phyloP scores from a whole-genome alignment of 345 rosid genomes.

The Arabis hirsuta region DNA sequence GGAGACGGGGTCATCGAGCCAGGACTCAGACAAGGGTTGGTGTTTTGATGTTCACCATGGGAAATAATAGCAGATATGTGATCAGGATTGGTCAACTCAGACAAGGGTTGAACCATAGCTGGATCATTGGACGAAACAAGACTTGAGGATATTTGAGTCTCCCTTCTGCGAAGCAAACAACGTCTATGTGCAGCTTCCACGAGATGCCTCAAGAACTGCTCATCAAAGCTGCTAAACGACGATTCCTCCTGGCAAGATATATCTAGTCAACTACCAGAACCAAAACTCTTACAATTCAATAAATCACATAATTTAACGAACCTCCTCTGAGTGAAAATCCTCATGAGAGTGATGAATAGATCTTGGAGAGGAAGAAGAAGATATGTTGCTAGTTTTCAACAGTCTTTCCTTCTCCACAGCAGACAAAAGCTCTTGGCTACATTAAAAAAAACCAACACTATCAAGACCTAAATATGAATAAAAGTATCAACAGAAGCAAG shows the following conservation, averaged over 20 bases:
- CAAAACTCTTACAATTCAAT: neutral
- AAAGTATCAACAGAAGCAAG: neutral
- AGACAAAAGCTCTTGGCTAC: slow-evolving; percentile 84
- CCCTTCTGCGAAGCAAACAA: slow-evolving; percentile 60
- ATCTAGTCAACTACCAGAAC: neutral
- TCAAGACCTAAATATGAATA: neutral
- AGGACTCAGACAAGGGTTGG: slow-evolving; percentile 41
- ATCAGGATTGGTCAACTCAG: slow-evolving; percentile 37
- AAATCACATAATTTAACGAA: slow-evolving; percentile 30
- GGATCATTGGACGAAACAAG: slow-evolving; percentile 46
- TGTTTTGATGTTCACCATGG: slow-evolving; percentile 28
- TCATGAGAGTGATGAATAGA: slow-evolving; percentile 42
- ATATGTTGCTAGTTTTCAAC: slow-evolving; percentile 50
- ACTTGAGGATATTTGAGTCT: slow-evolving; percentile 52
- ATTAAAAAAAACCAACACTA: slow-evolving; percentile 3
- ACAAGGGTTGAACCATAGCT: slow-evolving; percentile 33
- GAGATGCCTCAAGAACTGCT: slow-evolving; percentile 64
- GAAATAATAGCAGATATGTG: slow-evolving; percentile 16
- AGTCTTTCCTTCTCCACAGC: slow-evolving; percentile 68
- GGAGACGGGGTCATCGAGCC: slow-evolving; percentile 46
- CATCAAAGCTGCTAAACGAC: slow-evolving; percentile 60
- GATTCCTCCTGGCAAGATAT: slow-evolving; percentile 53
- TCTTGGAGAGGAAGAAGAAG: slow-evolving; percentile 43
- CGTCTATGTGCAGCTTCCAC: slow-evolving; percentile 62
- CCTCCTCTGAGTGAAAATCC: slow-evolving; percentile 59